A percentile compares a stretch with the other conserved stretches of the same genome.
Conservation (phyloP, 139 green algal species). For the Chlorella vulgaris region DNA sequence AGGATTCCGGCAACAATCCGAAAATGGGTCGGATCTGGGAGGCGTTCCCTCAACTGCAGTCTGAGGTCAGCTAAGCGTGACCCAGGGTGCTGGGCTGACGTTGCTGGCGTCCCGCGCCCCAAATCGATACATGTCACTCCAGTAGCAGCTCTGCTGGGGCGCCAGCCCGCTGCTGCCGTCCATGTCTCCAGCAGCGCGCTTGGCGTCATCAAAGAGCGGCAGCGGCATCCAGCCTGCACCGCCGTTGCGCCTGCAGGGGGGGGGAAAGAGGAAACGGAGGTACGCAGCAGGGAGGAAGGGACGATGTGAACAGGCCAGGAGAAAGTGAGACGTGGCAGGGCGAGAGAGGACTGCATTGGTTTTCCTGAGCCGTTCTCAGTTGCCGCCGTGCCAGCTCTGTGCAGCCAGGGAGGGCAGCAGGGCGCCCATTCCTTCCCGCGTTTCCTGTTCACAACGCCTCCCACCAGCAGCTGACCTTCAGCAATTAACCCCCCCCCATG, state of each 20-base stretch:
- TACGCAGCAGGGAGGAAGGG: too few relatives aligned
- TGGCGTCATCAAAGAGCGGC: slow-evolving; percentile 47
- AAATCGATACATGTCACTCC: slow-evolving; percentile 16
- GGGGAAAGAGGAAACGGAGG: background rate
- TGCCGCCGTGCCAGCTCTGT: background rate
- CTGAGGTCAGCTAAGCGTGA: too few relatives aligned
- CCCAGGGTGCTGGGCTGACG: slow-evolving; percentile 42
- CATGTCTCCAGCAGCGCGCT: background rate
- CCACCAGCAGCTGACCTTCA: background rate
- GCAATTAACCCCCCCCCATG: background rate
- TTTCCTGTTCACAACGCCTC: background rate
- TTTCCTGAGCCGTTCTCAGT: background rate
- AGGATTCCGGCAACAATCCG: too few relatives aligned
- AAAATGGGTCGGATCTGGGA: too few relatives aligned
- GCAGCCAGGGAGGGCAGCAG: background rate
- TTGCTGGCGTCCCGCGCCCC: slow-evolving; percentile 25
- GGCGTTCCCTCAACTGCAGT: too few relatives aligned
- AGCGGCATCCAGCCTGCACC: slow-evolving; percentile 45
- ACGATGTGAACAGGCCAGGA: too few relatives aligned
- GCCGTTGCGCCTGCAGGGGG: slow-evolving; percentile 9
- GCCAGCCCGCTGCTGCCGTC: background rate
- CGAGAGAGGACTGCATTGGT: too few relatives aligned
- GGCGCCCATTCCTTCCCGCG: background rate
- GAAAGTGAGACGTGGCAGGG: too few relatives aligned
- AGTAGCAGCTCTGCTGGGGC: background rate